A percentile compares a stretch with the other conserved stretches of the same genome.
phyloP scores from a whole-genome alignment of 169 alveolate genomes.

The Plasmodium coatneyi region DNA sequence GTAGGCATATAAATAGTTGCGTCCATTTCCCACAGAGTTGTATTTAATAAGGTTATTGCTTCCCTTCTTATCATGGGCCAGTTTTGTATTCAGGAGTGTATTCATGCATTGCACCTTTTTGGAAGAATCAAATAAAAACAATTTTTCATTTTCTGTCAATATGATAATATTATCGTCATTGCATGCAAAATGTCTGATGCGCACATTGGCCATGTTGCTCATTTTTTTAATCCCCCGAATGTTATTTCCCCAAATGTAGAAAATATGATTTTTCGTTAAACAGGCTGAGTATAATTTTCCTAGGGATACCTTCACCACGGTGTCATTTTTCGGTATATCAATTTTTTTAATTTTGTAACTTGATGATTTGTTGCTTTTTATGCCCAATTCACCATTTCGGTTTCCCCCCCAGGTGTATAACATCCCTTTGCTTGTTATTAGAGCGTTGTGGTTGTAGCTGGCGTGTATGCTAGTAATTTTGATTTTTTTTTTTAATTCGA shows the following conservation, averaged over 20 bases:
- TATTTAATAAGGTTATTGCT: conserved; percentile 11
- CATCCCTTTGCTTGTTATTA: conserved; percentile 44
- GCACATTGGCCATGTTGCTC: conserved; percentile 6
- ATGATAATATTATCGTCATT: conserved; percentile 68
- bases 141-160: conserved; percentile 39
- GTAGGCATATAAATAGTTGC: conserved; percentile 35
- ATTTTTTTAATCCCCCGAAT: conserved; percentile 23
- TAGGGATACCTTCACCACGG: conserved; percentile 31
- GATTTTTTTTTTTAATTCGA: conserved; percentile 27
- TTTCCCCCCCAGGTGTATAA: conserved; percentile 65
- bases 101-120: conserved; percentile 34
- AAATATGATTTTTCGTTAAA: conserved; percentile 55
- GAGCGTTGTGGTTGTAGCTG: conserved; percentile 34
- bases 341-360: conserved; percentile 25
- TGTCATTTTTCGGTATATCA: conserved; percentile 14
- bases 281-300: conserved; percentile 71
- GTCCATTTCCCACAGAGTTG: conserved; percentile 55
- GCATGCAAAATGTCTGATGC: conserved; percentile 39
- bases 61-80: neutral
- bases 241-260: conserved; percentile 63
- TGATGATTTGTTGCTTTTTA: conserved; percentile 21
- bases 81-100: conserved; percentile 22
- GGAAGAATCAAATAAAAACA: conserved; percentile 25
- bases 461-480: conserved; percentile 40
- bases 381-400: conserved; percentile 41